phyloP scores from a whole-genome alignment of 1,284 basidiomycete species.

The Cyathus pygmaeus region DNA sequence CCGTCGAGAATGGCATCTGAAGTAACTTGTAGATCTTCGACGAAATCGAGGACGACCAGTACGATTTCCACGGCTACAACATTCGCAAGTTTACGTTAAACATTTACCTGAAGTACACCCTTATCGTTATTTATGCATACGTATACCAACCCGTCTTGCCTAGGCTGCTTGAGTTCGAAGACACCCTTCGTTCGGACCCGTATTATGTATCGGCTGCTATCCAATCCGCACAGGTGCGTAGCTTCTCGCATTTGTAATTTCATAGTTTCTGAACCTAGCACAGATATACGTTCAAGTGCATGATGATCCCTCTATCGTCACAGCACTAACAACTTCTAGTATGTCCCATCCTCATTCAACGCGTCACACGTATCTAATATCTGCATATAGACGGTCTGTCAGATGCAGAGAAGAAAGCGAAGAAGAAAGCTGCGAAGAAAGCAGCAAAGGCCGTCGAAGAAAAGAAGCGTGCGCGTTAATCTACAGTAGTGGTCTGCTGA shows the following conservation, averaged over 20 bases:
- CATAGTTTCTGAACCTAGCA: too few species aligned
- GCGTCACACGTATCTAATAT: neutral
- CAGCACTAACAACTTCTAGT: slow-evolving; percentile 51
- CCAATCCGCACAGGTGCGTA: slow-evolving; percentile 68
- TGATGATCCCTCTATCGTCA: slow-evolving; percentile 77
- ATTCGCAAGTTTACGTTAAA: slow-evolving; percentile 90
- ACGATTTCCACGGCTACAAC: slow-evolving; percentile 98
- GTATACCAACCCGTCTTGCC: slow-evolving; percentile 7
- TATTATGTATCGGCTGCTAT: slow-evolving; percentile 82
- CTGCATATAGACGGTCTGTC: slow-evolving; percentile 53
- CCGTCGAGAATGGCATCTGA: neutral
- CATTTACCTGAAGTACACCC: slow-evolving; percentile 80
- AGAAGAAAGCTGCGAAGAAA: slow-evolving; percentile 88
- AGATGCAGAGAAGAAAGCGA: slow-evolving; percentile 86
- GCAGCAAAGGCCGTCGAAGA: slow-evolving; percentile 79
- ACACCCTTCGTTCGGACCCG: slow-evolving; percentile 79
- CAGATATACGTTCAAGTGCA: slow-evolving; percentile 81
- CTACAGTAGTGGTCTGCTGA: neutral
- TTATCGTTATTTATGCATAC: slow-evolving; percentile 5
- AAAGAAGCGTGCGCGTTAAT: slow-evolving; percentile 58
- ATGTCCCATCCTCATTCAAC: slow-evolving; percentile 13
- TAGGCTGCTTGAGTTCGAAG: slow-evolving; percentile 88
- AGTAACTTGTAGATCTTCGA: slow-evolving; percentile 72
- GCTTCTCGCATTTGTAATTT: neutral
- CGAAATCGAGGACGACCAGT: slow-evolving; percentile 95